Percentiles rank a stretch among this genome's conserved stretches.
Evolutionary conservation across 2,329 filamentous ascomycete species (phyloP).

Genomic region (Colletotrichum horii): DNA sequence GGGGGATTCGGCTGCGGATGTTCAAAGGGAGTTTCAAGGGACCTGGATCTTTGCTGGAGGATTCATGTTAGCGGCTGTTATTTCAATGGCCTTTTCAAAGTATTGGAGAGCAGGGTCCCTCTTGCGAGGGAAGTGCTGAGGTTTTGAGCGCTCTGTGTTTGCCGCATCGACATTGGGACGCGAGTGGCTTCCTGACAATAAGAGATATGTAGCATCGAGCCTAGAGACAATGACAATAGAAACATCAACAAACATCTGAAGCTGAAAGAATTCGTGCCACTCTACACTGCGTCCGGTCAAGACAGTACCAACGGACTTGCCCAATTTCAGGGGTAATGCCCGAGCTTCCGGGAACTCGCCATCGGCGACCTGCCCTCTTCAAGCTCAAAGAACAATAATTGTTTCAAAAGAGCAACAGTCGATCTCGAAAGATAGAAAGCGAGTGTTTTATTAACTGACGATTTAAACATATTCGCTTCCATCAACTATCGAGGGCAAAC

Average conservation of each 20-base stretch:
- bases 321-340: background rate
- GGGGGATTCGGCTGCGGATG: background rate
- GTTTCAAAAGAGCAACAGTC: background rate
- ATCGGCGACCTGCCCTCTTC: background rate
- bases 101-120: background rate
- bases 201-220: background rate
- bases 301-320: background rate
- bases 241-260: background rate
- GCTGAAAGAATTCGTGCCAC: background rate
- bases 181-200: background rate
- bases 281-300: background rate
- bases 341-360: background rate
- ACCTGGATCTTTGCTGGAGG: slow-evolving; percentile 10
- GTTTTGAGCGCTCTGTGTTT: background rate
- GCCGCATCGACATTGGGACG: background rate
- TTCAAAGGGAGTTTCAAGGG: slow-evolving; percentile 13
- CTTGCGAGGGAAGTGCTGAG: slow-evolving; percentile 1
- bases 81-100: background rate
- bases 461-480: no score
- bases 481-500: no score
- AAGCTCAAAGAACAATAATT: background rate
- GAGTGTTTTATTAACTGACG: background rate
- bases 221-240: background rate
- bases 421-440: background rate
- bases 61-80: slow-evolving; percentile 9